Conservation (phyloP, 129 eudicot species). For the Saposhnikovia divaricata region DNA sequence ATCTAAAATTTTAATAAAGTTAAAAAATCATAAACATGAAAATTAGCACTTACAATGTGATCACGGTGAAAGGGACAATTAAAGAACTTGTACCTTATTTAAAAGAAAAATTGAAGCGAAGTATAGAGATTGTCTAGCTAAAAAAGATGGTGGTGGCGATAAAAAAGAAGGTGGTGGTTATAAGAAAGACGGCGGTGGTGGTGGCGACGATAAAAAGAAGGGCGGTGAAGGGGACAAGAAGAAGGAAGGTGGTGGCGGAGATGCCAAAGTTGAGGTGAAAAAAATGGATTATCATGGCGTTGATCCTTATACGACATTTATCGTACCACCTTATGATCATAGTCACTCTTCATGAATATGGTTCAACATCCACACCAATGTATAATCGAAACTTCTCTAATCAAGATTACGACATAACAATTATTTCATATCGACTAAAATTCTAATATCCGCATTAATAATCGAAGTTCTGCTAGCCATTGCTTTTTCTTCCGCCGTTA, state of each 20-base stretch:
- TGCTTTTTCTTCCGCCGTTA: no score
- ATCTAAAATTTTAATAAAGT: no score
- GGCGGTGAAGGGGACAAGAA: constrained; percentile 21
- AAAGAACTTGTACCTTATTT: constrained; percentile 40
- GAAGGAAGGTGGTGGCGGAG: constrained; percentile 26
- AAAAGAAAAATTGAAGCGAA: constrained; percentile 38
- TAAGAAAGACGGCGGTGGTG: constrained; percentile 27
- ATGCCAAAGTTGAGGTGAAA: constrained; percentile 38
- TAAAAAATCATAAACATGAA: no score
- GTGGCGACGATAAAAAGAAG: constrained; percentile 16
- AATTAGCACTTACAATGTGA: no score
- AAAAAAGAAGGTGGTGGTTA: constrained; percentile 20
- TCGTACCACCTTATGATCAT: constrained; percentile 17
- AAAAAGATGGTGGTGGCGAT: constrained; percentile 30
- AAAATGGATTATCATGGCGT: constrained; percentile 40
- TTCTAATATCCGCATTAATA: no score
- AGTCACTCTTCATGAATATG: constrained; percentile 7
- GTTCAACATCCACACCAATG: constrained; percentile 9
- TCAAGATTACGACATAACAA: constrained; percentile 39
- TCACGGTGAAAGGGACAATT: constrained; percentile 46
- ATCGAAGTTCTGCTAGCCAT: no score
- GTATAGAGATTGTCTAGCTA: constrained; percentile 43
- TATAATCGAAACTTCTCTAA: constrained; percentile 34
- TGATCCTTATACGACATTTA: constrained; percentile 30
- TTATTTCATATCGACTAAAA: no score